These are phyloP conservation scores for Eucalyptus erythrocorys DNA, from an alignment of 345 rosid species.

Conservation along the genomic window DNA sequence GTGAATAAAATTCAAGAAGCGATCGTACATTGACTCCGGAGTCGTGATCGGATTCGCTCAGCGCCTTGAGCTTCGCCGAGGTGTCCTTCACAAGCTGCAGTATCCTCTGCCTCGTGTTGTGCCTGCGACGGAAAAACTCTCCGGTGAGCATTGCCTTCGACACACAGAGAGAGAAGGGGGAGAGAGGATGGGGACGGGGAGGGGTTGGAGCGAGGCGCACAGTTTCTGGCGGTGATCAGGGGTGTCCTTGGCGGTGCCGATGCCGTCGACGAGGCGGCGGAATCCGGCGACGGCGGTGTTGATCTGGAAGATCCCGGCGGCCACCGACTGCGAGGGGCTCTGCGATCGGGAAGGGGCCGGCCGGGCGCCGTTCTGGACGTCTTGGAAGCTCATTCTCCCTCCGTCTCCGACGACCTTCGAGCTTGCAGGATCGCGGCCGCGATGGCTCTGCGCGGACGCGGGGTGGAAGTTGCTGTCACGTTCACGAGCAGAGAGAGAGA, in stretches of 20 bases:
- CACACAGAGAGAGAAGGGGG: background rate
- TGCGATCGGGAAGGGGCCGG: constrained; percentile 14
- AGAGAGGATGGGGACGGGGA: background rate
- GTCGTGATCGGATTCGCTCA: constrained; percentile 42
- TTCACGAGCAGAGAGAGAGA: background rate
- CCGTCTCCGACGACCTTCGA: background rate
- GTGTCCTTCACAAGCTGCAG: constrained; percentile 56
- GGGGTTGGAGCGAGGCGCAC: background rate
- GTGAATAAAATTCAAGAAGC: background rate
- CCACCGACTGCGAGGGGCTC: constrained; percentile 24
- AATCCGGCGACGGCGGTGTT: constrained; percentile 53
- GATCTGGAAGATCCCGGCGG: constrained; percentile 64
- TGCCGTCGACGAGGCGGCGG: constrained; percentile 48
- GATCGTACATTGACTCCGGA: constrained; percentile 17
- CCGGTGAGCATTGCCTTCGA: background rate
- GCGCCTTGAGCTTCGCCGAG: constrained; percentile 45
- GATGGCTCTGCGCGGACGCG: background rate
- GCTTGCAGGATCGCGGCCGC: background rate
- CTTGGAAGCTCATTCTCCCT: constrained; percentile 42
- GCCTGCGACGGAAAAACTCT: constrained; percentile 11
- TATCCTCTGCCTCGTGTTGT: constrained; percentile 45
- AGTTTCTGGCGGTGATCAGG: constrained; percentile 50
- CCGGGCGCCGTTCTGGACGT: constrained; percentile 18
- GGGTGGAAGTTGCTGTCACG: background rate
- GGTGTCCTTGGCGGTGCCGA: constrained; percentile 61